phyloP scores from a whole-genome alignment of 441 rosid genomes.

The Codiaeum variegatum region DNA sequence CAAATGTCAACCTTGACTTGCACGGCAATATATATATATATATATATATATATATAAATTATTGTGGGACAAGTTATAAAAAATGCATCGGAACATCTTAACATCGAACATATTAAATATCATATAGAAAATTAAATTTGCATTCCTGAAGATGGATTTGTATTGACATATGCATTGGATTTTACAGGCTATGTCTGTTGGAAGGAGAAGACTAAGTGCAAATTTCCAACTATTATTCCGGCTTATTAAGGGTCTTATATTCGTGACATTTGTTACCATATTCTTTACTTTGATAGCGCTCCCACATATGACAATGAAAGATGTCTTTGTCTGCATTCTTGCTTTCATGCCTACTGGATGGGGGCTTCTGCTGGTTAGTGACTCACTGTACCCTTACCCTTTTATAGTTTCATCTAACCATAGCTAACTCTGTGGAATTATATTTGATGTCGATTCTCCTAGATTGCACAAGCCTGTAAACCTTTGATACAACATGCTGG shows the following conservation, averaged over 20 bases:
- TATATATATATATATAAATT: too few relatives aligned
- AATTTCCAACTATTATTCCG: slow-evolving; percentile 92
- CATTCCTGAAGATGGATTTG: neutral
- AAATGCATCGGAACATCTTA: too few relatives aligned
- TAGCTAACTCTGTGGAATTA: slow-evolving; percentile 26
- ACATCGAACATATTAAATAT: too few relatives aligned
- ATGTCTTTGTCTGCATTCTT: slow-evolving; percentile 79
- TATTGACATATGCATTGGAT: neutral
- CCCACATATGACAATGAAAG: slow-evolving; percentile 75
- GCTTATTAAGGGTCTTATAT: slow-evolving; percentile 91
- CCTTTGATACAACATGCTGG: slow-evolving; percentile 53
- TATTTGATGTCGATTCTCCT: slow-evolving; percentile 11
- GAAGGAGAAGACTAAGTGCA: slow-evolving; percentile 87
- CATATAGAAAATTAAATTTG: neutral
- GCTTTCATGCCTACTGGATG: slow-evolving; percentile 99
- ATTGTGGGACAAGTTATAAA: too few relatives aligned
- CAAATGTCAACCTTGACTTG: neutral
- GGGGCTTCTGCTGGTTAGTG: slow-evolving; percentile 96
- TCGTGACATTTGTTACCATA: slow-evolving; percentile 70
- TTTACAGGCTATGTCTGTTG: slow-evolving; percentile 84
- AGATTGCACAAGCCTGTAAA: slow-evolving; percentile 85
- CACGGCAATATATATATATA: too few relatives aligned
- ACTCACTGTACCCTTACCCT: neutral
- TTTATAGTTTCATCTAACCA: neutral
- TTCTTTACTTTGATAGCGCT: slow-evolving; percentile 75